Base-by-base conservation (phyloP, 2,329 filamentous ascomycete genomes). In the Trichoderma cornu-damae region DNA sequence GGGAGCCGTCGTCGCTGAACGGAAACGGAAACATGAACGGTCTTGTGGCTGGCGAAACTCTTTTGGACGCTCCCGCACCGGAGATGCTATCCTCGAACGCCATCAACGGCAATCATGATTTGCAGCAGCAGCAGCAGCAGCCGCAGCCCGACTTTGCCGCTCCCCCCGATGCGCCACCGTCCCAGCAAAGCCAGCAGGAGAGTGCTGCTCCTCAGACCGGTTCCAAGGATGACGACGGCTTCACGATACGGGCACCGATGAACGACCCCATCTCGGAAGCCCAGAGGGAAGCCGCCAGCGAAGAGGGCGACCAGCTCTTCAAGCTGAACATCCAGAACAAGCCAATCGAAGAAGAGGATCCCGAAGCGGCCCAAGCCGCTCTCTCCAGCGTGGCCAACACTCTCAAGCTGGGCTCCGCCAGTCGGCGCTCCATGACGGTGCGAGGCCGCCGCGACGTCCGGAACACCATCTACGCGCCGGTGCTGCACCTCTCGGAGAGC, bases 391-490 rank as follows among this genome's bases (percentile, higher is more conserved):
- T 94, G 47, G 85, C 86, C 28, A 90, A 86, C 65, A 88, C 86
- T 2, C 75, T 95, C 35, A 85, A 86, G 57, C 73, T 79, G 66
- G 78, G 84, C 24, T 84, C 90, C 18, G 81, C 82, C 57, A 55
- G 47, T 14, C 83, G 88, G 24, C 88, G 85, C 66, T 76, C 82
- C 12, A 87, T 89, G 44, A 96, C 91, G 12, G 77, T 96, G 14
- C 84, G 94, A 63, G 94, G 94, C 51, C 87, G 94, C 60, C 83
- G 94, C 68, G 93, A 97, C 69, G 90, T 95, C 61, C 84, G 93
- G 59, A 96, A 96, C 72, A 96, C 92, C 1, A 86, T 96, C 55
- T 93, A 94, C 67, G 79, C 92, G 61, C 87, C 89, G 8, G 69
- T 74, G 3, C 62, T 70, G 6, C 67, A 68, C 28, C 61, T 72